A percentile compares a stretch with the other conserved stretches of the same genome.
phyloP scores from a whole-genome alignment of 129 eudicot genomes.

The Saussurea involucrata region DNA sequence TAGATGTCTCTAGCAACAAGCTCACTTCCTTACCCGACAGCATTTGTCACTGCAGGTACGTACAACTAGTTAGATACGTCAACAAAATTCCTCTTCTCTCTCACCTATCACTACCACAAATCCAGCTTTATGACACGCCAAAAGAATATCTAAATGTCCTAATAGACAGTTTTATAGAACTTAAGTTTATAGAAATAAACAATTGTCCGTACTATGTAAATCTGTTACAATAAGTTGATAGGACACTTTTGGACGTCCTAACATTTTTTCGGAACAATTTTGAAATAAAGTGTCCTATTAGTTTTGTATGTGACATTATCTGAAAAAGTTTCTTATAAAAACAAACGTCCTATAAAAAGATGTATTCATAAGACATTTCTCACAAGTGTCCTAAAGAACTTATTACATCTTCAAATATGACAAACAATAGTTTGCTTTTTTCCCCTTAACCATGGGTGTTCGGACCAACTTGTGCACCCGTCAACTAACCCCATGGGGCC shows the following conservation, averaged over 20 bases:
- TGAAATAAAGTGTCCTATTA: not conserved
- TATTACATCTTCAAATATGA: no score
- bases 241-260: not conserved
- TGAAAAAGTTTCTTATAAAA: not conserved
- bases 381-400: not conserved
- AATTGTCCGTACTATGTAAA: not conserved
- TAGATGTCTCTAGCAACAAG: slow-evolving; percentile 89
- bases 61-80: not conserved
- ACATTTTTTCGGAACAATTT: not conserved
- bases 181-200: not conserved
- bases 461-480: no score
- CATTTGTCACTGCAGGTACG: slow-evolving; percentile 92
- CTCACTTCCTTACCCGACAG: slow-evolving; percentile 86
- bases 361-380: not conserved
- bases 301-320: not conserved
- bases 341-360: not conserved
- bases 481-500: no score
- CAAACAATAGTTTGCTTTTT: no score
- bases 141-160: not conserved
- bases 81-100: not conserved
- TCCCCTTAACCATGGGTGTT: no score
- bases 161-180: not conserved
- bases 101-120: not conserved
- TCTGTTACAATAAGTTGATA: not conserved
- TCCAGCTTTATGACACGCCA: not conserved